A percentile compares a stretch with the other conserved stretches of the same genome.
These are phyloP conservation scores for Saccharum hybrid DNA, from an alignment of 202 grass and related monocot genomes.

Conservation along the genomic window DNA sequence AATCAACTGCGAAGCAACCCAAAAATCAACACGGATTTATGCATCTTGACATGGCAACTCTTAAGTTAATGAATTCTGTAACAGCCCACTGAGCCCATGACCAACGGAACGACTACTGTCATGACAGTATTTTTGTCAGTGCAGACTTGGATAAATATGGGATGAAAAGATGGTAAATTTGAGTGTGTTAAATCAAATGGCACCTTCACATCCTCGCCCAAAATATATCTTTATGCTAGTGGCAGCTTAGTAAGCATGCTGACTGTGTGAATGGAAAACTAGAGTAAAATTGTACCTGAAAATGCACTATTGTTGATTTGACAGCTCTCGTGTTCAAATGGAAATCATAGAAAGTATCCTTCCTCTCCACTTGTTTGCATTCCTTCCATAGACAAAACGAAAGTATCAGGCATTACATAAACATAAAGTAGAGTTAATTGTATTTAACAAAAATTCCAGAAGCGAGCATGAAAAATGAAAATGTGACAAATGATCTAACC, in stretches of 20 bases:
- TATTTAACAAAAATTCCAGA: not conserved
- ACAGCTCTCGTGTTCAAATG: constrained; percentile 74
- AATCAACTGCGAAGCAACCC: not conserved
- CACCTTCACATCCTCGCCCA: not conserved
- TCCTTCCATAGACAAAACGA: constrained; percentile 56
- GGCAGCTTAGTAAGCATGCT: not conserved
- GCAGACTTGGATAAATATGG: not conserved
- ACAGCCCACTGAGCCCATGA: not conserved
- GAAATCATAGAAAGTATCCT: constrained; percentile 76
- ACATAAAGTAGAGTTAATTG: not conserved
- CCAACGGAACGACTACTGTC: not conserved
- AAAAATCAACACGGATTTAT: not conserved
- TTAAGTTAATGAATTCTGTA: not conserved
- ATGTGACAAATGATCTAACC: constrained; percentile 34
- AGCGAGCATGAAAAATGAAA: not conserved
- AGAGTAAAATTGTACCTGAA: constrained; percentile 67
- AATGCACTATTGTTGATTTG: constrained; percentile 84
- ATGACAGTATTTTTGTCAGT: not conserved
- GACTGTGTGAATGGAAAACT: not conserved
- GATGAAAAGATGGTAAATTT: not conserved
- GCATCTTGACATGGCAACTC: not conserved
- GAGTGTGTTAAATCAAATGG: not conserved
- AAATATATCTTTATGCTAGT: not conserved
- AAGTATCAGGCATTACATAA: not conserved
- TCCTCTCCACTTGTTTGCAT: constrained; percentile 51